Evolutionary conservation across 306 rosid species (phyloP), one percentile per base, ranked within the genome.

Genomic region (Hippophae tibetana): DNA sequence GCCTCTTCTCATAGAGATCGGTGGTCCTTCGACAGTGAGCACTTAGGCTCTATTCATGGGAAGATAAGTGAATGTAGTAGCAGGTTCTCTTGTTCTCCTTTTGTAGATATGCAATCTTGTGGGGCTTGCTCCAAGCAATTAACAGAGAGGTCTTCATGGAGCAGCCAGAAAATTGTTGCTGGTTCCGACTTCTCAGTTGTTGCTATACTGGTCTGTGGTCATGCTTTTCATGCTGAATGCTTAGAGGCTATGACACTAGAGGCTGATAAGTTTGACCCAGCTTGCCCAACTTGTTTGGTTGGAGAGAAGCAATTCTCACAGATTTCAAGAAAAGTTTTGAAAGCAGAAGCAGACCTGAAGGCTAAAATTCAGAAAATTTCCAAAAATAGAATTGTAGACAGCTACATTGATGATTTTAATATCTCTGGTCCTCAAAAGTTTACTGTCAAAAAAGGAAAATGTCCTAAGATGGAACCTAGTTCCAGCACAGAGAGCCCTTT

Each of bases 1-100:
- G 95, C 94, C 51, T 78, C 87, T 14, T 89, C 90, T 43, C 95
- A 81, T 60, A 79, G 95, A 67, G 97, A 81, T 76, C 77, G 94
- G 76, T 86, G 90, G 94, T 90, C 97, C 55, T 90, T 87, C 57
- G 97, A 86, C 52, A 81, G 94, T 54, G 97, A 90, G 74, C 72
- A 68, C 56, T 71, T 84, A 0, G 86, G 90, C 54, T 84, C 89
- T 8, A 76, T 81, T 45, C 77, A 74, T 73, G 82, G 57, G 52
- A 90, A 84, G 82, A 68, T 84, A 55, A 79, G 83, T 76, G 85
- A 85, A 70, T 78, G 82, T 38, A 86, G 95, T 66, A 73, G 94
- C 78, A 81, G 83, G 69, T 79, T 90, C 78, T 82, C 95, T 2
- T 75, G 72, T 70, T 90, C 97, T 48, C 81, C 97, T 27, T 76